Evolutionary conservation across 2,329 filamentous ascomycete species (phyloP), one percentile per base, ranked within the genome.

Genomic region (Fusarium stilboides): DNA sequence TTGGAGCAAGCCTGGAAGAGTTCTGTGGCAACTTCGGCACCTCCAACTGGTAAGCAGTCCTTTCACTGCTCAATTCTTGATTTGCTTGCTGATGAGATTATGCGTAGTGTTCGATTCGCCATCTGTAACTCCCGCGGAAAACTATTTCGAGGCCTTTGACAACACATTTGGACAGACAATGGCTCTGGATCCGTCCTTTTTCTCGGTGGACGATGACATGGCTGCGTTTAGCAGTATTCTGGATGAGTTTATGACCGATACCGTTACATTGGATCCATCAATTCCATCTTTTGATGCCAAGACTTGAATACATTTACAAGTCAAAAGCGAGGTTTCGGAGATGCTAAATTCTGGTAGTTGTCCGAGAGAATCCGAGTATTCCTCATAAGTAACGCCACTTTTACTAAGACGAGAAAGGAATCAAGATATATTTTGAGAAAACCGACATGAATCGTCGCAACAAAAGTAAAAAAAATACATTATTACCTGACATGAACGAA

Each of bases 121-220:
- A 22, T 40, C 34, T 19, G n/a, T 39, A n/a, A 6, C 26, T n/a
- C 24, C 42, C 8, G 40, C 24, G 6, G 36, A 20, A 9, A 37
- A 33, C 12, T 34, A 24, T 9, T 43, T 66, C 15, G 55, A 47
- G 20, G 24, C 22, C 17, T 71, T 61, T 26, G 55, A 58, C 46
- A 61, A 52, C 17, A 61, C 31, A 4, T 66, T 52, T 14, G 62
- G 51, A 10, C 68, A 71, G 39, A 47, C 44, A 14, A 58, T 71
- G 49, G 43, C 57, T 14, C 34, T 69, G 8, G 65, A 71, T n/a
- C 43, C 57, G 10, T 62, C 46, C 12, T 60, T 71, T 13, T 31
- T 62, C 53, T 24, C 47, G 8, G 26, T 51, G 19, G 42, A 45
- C 10, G 50, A 64, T n/a, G 52, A 57, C 9, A 36, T 60, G 53